Base-by-base conservation (phyloP, 1,139 yeast species). In the Suhomyces coccinellae region DNA sequence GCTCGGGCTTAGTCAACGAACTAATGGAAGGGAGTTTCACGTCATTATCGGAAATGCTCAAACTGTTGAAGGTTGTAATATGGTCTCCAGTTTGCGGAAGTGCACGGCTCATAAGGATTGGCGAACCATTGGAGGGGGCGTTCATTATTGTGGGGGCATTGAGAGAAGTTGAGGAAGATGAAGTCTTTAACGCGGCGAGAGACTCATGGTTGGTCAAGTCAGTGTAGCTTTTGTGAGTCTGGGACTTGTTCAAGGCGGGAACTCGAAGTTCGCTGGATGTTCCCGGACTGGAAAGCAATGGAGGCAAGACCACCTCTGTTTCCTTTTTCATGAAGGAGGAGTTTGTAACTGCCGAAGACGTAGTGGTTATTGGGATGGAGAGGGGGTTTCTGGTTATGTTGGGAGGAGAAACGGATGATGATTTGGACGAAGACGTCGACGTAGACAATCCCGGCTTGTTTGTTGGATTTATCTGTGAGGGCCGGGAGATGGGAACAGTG, bases 11-110 rank as follows among this genome's bases (percentile, higher is more conserved):
- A 14, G 51, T 52, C 30, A 59, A 55, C 5, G 56, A 43, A 27
- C 56, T 53, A 8, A 64, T 61, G 1, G 66, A 59, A 7, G 69
- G 67, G 29, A 65, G 53, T 37, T 57, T 63, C 39, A 63, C 55
- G 15, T 51, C 55, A 40, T 42, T 52, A 28, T 46, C 49, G 26
- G 49, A 46, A 24, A 52, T 39, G 30, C 45, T 44, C 34, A 54
- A 50, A 31, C 53, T 52, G 37, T 51, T 50, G 36, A 52, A 50
- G 14, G 57, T 52, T 15, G 47, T 39, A 7, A 55, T 51, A 22
- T 51, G 48, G 16, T 51, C 51, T 27, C 44, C 47, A 15, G 36
- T 3, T 34, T 34, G 36, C 9, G 36, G 26, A 2, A 38, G n/a
- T 10, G 39, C 12, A 1, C n/a, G 28, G 12, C 30, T 36, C 26